phyloP scores from a whole-genome alignment of 139 green algal genomes.

The Chlamydomonas applanata region DNA sequence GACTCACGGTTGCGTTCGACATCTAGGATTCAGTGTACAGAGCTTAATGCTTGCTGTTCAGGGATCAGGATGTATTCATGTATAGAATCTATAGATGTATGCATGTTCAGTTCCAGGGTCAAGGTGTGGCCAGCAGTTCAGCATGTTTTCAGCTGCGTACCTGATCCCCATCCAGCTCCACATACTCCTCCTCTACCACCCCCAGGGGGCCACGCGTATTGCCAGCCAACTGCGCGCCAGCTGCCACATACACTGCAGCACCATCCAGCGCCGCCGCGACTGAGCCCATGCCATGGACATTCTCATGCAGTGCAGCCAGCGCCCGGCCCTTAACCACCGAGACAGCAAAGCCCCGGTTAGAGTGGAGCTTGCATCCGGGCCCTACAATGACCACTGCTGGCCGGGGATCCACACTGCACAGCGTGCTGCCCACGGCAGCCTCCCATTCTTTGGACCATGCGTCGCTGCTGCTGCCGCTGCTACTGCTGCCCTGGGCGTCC shows the following conservation, averaged over 20 bases:
- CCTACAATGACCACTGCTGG: slow-evolving; percentile 29
- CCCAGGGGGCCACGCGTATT: slow-evolving; percentile 29
- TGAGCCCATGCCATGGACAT: neutral
- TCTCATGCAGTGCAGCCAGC: neutral
- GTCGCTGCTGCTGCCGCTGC: no score
- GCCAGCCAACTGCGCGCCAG: slow-evolving; percentile 6
- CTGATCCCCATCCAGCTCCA: slow-evolving; percentile 25
- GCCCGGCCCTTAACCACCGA: slow-evolving; percentile 26
- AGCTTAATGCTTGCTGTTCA: no score
- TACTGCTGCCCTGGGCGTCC: no score
- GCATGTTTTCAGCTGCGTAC: slow-evolving; percentile 8
- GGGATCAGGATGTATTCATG: no score
- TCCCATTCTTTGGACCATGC: neutral
- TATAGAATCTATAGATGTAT: no score
- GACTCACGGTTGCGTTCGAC: no score
- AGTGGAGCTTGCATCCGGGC: slow-evolving; percentile 23
- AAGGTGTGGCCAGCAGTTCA: no score
- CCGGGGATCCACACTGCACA: slow-evolving; percentile 12
- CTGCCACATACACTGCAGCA: neutral
- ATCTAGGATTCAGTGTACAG: no score
- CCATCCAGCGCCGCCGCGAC: neutral
- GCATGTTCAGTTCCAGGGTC: no score
- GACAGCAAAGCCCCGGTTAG: slow-evolving; percentile 33
- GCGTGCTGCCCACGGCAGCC: neutral
- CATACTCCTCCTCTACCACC: slow-evolving; percentile 40